These are phyloP conservation scores for Pseudotsuga menziesii DNA, from an alignment of 75 land plant species.

Conservation along the genomic window DNA sequence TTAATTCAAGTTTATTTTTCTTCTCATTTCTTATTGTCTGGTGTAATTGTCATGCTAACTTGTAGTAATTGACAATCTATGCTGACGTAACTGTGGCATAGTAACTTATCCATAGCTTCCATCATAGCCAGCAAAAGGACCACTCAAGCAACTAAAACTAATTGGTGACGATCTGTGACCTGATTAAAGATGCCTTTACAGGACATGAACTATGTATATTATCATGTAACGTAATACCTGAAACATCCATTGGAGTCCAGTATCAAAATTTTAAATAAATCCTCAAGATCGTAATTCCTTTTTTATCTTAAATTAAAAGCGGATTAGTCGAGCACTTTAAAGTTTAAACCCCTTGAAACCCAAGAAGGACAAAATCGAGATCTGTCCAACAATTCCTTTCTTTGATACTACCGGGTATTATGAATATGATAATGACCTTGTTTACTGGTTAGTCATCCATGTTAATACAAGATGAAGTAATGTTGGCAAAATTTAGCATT, in stretches of 20 bases:
- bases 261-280: not conserved
- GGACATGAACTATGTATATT: not conserved
- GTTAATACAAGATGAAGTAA: not conserved
- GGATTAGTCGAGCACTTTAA: too few species aligned
- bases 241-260: not conserved
- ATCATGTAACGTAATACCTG: not conserved
- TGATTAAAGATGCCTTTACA: not conserved
- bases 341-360: too few species aligned
- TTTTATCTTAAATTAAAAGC: not conserved
- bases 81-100: too few species aligned
- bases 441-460: not conserved
- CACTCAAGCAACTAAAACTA: not conserved
- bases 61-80: too few species aligned
- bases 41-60: too few species aligned
- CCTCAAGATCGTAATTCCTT: not conserved
- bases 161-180: not conserved
- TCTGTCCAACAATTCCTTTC: not conserved
- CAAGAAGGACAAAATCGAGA: not conserved
- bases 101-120: not conserved
- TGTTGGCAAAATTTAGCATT: too few species aligned
- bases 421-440: not conserved
- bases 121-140: not conserved
- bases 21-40: too few species aligned
- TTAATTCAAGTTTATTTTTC: too few species aligned
- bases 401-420: not conserved